Evolutionary conservation across 2,329 filamentous ascomycete genomes (phyloP), one percentile per base, ranked within the genome.

Genomic region (Orbilia blumenaviensis): DNA sequence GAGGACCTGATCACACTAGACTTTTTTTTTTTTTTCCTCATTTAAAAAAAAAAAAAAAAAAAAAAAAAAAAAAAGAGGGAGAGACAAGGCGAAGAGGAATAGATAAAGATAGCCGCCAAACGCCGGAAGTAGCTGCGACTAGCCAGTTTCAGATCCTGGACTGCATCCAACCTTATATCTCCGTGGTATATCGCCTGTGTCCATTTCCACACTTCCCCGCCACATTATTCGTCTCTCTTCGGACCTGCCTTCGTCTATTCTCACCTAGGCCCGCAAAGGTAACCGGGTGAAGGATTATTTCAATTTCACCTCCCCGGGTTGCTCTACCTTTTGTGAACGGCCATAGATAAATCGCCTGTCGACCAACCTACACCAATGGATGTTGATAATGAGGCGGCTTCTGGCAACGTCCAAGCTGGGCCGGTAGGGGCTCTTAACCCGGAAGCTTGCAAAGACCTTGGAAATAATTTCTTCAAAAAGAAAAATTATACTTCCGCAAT

Each of bases 391-490:
- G 48, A 38, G 10, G 27, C 12, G 16, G 14, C 36, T 32, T 14
- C 27, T 14, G 48, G 14, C 16, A 52, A 64, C 27, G 14, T 10
- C 25, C 16, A 60, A 25, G 21, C 72, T 7, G 41, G 46, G 8
- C 5, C 27, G 9, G 21, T 36, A 36, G 48, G 10, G 9, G 14
- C 38, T 1, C 91, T 94, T 64, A 92, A 97, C 82, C 93, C 94
- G 25, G 95, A 99, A 84, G 87, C 89, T 10, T 97, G 91, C 88
- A 99, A 99, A 86, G 89, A 92, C 80, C 89, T 92, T 1, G 95
- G 95, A 73, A 99, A 99, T 85, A 95, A 95, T 81, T 94, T 92
- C 82, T 99, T 97, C 88, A 98, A 97, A 86, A 92, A 94, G 78
- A 92, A 91, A 82, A 92, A 97, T 81, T 99, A 94, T 83, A 85